These are phyloP conservation scores for Pezicula neosporulosa DNA, from an alignment of 2,329 filamentous ascomycete species.

Conservation along the genomic window DNA sequence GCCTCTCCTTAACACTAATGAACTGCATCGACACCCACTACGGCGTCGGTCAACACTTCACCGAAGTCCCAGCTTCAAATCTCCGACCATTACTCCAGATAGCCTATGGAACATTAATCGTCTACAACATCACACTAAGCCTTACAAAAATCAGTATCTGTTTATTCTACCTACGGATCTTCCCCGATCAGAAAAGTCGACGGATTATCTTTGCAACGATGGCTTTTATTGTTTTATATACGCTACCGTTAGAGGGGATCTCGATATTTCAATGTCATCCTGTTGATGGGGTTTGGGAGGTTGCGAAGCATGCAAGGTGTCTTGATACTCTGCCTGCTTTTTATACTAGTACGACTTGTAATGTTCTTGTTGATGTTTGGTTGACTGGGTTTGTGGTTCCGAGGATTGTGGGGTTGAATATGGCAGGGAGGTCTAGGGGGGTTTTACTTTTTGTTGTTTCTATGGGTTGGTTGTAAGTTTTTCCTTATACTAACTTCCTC, in stretches of 20 bases:
- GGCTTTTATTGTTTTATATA: neutral
- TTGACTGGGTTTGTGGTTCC: neutral
- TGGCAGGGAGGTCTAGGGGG: neutral
- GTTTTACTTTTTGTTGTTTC: neutral
- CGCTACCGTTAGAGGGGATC: neutral
- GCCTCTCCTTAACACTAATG: neutral
- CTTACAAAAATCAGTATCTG: neutral
- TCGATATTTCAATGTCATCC: slow-evolving; percentile 40
- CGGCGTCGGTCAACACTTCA: neutral
- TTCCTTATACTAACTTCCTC: too few species aligned
- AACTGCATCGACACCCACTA: neutral
- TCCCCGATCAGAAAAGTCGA: neutral
- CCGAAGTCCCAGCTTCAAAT: neutral
- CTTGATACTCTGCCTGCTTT: neutral
- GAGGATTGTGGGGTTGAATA: neutral
- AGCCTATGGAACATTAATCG: neutral
- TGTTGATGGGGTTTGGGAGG: slow-evolving; percentile 45
- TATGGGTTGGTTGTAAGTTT: neutral
- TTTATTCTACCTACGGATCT: slow-evolving; percentile 1
- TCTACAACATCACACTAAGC: neutral
- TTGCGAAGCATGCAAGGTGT: neutral
- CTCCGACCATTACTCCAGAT: neutral
- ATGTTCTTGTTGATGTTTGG: neutral
- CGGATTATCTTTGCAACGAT: neutral
- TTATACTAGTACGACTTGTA: neutral